These are phyloP conservation scores for Daldinia decipiens DNA, from an alignment of 495 filamentous ascomycete genomes.

Conservation along the genomic window DNA sequence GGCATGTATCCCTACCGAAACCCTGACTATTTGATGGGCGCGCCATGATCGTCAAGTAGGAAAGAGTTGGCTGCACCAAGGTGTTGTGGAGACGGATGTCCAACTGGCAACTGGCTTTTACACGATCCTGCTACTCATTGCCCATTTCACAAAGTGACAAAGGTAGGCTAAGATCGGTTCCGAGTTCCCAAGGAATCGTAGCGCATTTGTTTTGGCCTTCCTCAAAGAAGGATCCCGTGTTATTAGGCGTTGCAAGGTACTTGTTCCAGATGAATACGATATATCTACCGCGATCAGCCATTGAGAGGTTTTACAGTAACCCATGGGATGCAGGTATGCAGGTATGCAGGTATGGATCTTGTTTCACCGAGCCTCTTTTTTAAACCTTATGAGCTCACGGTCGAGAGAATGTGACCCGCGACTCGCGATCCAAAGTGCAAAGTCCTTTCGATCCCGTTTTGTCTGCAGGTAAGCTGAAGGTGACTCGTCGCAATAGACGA, in stretches of 20 bases:
- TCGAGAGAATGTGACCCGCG: constrained; percentile 28
- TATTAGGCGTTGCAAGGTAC: constrained; percentile 14
- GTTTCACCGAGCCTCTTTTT: constrained; percentile 45
- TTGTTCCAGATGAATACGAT: constrained; percentile 12
- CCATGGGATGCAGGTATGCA: constrained; percentile 19
- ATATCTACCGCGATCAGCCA: constrained; percentile 22
- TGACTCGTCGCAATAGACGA: constrained; percentile 27
- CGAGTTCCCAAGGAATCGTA: constrained; percentile 27
- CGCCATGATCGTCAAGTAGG: constrained; percentile 31
- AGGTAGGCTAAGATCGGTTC: constrained; percentile 22
- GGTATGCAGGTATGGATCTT: constrained; percentile 32
- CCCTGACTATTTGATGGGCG: constrained; percentile 29
- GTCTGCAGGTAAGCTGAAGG: constrained; percentile 36
- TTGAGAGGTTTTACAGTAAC: constrained; percentile 27
- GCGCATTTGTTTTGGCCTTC: constrained; percentile 3
- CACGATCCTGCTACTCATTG: constrained; percentile 27
- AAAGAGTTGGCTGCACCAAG: constrained; percentile 28
- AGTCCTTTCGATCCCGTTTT: constrained; percentile 29
- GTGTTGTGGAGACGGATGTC: constrained; percentile 26
- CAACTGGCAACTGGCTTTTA: constrained; percentile 16
- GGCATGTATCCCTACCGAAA: constrained; percentile 24
- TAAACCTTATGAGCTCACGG: constrained; percentile 23
- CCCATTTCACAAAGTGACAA: constrained; percentile 19
- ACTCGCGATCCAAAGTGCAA: constrained; percentile 16
- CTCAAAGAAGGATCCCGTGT: constrained; percentile 15